Percentiles rank a stretch among this genome's conserved stretches.
phyloP scores from a whole-genome alignment of 306 rosid genomes.

The Lotus japonicus region DNA sequence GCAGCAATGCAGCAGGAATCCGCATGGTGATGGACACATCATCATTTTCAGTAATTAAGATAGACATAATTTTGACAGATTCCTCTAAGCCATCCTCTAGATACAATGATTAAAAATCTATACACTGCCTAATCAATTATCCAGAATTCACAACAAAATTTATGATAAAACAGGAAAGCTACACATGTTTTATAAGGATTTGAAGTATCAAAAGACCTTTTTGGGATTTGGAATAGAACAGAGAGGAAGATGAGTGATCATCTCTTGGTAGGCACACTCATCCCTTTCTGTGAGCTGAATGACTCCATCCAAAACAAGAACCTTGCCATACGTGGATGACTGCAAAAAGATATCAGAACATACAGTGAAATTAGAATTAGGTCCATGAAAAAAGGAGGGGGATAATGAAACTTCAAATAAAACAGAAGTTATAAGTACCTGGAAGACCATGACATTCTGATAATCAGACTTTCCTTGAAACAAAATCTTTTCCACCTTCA shows the following conservation, averaged over 20 bases:
- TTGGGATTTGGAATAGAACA: conserved; percentile 88
- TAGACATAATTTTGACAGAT: not conserved
- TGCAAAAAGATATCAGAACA: conserved; percentile 26
- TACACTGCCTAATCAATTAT: not conserved
- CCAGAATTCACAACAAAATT: not conserved
- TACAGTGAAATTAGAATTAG: not conserved
- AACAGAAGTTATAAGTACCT: conserved; percentile 40
- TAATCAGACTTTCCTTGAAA: conserved; percentile 90
- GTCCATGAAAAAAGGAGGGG: not conserved
- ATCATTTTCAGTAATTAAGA: not conserved
- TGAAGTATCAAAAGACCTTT: conserved; percentile 49
- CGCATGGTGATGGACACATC: not conserved
- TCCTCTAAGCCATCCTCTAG: not conserved
- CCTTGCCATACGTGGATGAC: conserved; percentile 95
- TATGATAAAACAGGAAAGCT: not conserved
- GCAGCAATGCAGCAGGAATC: not conserved
- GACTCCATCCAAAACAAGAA: conserved; percentile 95
- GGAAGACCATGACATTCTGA: conserved; percentile 91
- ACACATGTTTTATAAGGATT: not conserved
- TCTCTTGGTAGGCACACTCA: conserved; percentile 99
- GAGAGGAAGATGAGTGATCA: conserved; percentile 93
- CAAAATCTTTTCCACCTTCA: conserved; percentile 83
- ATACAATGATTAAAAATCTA: not conserved
- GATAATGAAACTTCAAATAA: not conserved
- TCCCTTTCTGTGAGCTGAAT: conserved; percentile 99